These are phyloP conservation scores for Ananas comosus DNA, from an alignment of 176 grass and related monocot genomes.

Conservation along the genomic window DNA sequence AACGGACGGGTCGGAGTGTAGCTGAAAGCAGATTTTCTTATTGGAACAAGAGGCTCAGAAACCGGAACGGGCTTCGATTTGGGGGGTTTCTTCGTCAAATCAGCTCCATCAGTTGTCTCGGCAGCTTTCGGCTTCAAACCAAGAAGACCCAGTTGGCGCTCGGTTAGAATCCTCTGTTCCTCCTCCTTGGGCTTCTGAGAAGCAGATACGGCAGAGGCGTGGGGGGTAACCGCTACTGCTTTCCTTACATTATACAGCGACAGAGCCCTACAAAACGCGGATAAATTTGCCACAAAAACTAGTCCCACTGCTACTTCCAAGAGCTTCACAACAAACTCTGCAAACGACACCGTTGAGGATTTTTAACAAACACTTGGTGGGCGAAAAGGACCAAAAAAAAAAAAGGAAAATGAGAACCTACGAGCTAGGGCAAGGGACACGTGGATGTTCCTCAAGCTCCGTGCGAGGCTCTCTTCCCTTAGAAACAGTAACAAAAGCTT, in stretches of 20 bases:
- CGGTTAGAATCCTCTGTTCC: conserved; percentile 28
- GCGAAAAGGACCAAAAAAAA: background rate
- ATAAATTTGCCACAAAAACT: conserved; percentile 36
- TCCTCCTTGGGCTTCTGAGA: conserved; percentile 34
- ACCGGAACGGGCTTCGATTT: conserved; percentile 40
- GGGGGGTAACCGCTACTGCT: background rate
- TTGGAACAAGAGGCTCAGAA: conserved; percentile 68
- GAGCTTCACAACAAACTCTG: conserved; percentile 48
- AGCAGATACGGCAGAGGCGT: background rate
- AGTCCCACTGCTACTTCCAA: conserved; percentile 41
- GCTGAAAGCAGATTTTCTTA: conserved; percentile 69
- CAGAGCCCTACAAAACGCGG: conserved; percentile 54
- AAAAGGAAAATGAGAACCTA: conserved; percentile 28
- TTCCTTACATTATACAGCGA: conserved; percentile 39
- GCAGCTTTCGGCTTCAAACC: conserved; percentile 31
- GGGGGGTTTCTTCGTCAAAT: conserved; percentile 68
- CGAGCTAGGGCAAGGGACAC: conserved; percentile 33
- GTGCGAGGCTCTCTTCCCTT: conserved; percentile 49
- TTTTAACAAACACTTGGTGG: conserved; percentile 16
- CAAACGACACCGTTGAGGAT: conserved; percentile 12
- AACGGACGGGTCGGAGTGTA: conserved; percentile 53
- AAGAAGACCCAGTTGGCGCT: conserved; percentile 50
- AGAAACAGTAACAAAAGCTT: conserved; percentile 9
- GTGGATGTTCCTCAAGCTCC: conserved; percentile 20
- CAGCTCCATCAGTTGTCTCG: conserved; percentile 17